Base-by-base conservation (phyloP, 2,329 filamentous ascomycete species). In the Fusarium sp. region DNA sequence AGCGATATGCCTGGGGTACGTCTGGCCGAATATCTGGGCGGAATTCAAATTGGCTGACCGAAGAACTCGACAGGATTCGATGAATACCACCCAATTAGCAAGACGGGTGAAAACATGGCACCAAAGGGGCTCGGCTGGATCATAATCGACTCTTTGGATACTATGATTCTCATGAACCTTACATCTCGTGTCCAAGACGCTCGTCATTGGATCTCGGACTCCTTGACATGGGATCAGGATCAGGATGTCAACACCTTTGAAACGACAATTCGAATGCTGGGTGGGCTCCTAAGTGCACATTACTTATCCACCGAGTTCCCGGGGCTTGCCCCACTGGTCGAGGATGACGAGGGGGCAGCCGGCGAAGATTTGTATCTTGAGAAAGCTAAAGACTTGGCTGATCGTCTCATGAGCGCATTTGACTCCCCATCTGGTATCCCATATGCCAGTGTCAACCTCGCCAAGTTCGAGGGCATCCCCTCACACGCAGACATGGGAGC, bases 211-310 rank as follows among this genome's bases (percentile, higher is more conserved):
- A 90, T 99, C 54, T 88, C 93, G 4, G 92, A 90, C 9, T 91
- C 91, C 13, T 84, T 98, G 72, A 92, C 91, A 17, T 98, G 97
- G 84, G 92, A 98, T 69, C 94, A 98, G 82, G 89, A 98, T 78
- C 95, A 98, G 81, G 94, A 98, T 81, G 96, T 99, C 63, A 98
- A 95, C 82, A 98, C 95, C 1, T 99, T 98, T 78, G 96, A 99
- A 85, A 98, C 96, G 13, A 98, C 96, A 1, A 98, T 98, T 78
- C 93, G 96, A 59, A 98, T 98, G 95, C 87, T 99, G 56, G 96
- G 96, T 22, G 96, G 96, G 17, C 86, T 99, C 47, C 87, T 99
- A 39, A 95, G 95, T 4, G 96, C 96, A 15, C 95, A 99, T 81
- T 98, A 98, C 82, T 87, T 99, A n/a, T 96, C 95, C 28, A 96